phyloP scores from a whole-genome alignment of 2,329 filamentous ascomycete genomes.

The Neospermospora avenae region DNA sequence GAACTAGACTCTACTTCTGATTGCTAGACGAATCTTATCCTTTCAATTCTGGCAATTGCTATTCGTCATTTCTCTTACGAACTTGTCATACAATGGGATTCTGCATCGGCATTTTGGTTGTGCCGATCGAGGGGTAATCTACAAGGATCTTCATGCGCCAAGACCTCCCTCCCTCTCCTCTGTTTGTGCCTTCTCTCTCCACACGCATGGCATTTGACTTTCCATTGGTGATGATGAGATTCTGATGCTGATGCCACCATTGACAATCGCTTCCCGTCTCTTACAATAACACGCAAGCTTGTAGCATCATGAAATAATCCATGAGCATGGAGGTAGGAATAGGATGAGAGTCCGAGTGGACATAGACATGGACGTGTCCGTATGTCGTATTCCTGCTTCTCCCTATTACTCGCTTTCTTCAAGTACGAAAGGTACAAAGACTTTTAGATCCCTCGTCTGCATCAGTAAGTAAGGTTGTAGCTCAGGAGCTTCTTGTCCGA shows the following conservation, averaged over 20 bases:
- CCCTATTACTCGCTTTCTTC: not conserved
- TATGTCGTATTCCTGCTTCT: not conserved
- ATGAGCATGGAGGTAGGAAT: not conserved
- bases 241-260: conserved; percentile 4
- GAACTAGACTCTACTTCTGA: too few species aligned
- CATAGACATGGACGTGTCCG: not conserved
- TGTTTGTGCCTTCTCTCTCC: too few species aligned
- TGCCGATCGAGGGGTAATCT: conserved; percentile 7
- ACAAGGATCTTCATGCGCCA: conserved; percentile 1
- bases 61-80: too few species aligned
- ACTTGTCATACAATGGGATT: conserved; percentile 2
- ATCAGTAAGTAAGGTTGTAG: not conserved
- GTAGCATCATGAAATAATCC: conserved; percentile 4
- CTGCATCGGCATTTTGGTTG: not conserved
- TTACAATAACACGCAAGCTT: conserved; percentile 7
- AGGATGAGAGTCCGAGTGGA: not conserved
- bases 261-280: not conserved
- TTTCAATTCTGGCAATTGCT: too few species aligned
- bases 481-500: not conserved
- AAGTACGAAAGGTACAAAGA: not conserved
- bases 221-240: conserved; percentile 8
- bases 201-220: not conserved
- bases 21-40: too few species aligned
- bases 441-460: not conserved
- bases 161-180: not conserved